Base-by-base conservation (phyloP, 495 filamentous ascomycete species). In the Talaromyces ruber region DNA sequence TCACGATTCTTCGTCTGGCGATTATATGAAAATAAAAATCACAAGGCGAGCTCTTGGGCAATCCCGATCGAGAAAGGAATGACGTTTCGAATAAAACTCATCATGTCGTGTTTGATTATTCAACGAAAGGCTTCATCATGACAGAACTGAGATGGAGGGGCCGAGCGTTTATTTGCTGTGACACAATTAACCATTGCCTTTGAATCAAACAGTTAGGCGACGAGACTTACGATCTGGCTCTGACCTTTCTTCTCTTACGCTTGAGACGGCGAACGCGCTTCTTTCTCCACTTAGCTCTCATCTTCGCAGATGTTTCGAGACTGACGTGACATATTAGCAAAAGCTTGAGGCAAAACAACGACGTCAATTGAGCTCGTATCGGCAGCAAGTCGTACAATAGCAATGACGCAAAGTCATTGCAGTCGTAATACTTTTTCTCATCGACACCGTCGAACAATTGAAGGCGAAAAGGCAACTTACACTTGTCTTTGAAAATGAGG, bases 201-300 rank as follows among this genome's bases (percentile, higher is more conserved):
- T 1, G 59, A 1, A 43, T 8, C 1, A 56, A 25, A 50, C 12
- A 26, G 16, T 26, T 3, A 55, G 26, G 4, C 11, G n/a, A 25
- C 4, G 47, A 34, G 67, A 79, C 88, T 81, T 84, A 96, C 92
- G 84, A 88, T 82, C 92, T 82, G 67, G 92, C 93, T 75, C 93
- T 87, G 80, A 92, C 94, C 92, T 97, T 97, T 91, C 93, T 93
- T 79, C 93, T 88, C 92, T 97, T 97, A 77, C 91, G 86, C 87
- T 97, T 97, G 79, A 97, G 89, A 79, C 93, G 87, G 66, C 93
- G 88, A 82, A 95, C 91, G 74, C 93, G 84, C 92, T 97, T 97
- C 90, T 97, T 97, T 86, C 92, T 92, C 92, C 92, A 97, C 84
- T 97, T 97, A 71, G 90, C 91, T 92, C 92, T 92, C 92, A 97